Evolutionary conservation across 1,284 basidiomycete genomes (phyloP).

Genomic region (Baeospora myosura): DNA sequence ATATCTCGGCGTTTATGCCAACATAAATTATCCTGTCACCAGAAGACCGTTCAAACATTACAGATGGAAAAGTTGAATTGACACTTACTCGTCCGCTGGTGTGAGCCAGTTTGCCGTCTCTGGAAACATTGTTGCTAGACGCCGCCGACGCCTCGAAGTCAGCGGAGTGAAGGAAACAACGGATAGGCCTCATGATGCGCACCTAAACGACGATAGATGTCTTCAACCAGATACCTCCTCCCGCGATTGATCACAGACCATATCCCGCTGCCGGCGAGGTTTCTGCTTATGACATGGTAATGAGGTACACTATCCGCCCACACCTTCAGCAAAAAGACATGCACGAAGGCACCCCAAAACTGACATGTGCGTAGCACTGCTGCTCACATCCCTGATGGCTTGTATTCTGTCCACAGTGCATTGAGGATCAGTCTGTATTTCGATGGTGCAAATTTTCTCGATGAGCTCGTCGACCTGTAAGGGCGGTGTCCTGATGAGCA

Average conservation of each 20-base stretch:
- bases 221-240: conserved; percentile 45
- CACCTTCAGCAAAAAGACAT: background rate
- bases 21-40: conserved; percentile 38
- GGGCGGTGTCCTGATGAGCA: background rate
- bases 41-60: background rate
- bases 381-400: conserved; percentile 35
- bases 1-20: conserved; percentile 38
- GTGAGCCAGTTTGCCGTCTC: conserved; percentile 50
- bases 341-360: conserved; percentile 11
- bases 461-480: conserved; percentile 38
- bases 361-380: conserved; percentile 52
- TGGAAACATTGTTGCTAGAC: conserved; percentile 48
- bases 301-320: conserved; percentile 47
- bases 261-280: conserved; percentile 23
- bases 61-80: background rate
- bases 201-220: conserved; percentile 48
- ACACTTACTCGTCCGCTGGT: conserved; percentile 43
- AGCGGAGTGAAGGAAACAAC: conserved; percentile 1
- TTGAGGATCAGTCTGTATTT: conserved; percentile 30
- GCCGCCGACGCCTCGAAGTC: too few species aligned
- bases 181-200: conserved; percentile 10
- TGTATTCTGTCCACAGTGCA: conserved; percentile 24
- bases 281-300: conserved; percentile 46
- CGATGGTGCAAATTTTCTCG: conserved; percentile 41
- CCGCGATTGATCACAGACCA: conserved; percentile 34